Evolutionary conservation across 768 basidiomycete genomes (phyloP).

Genomic region (Sarcodon sp.): DNA sequence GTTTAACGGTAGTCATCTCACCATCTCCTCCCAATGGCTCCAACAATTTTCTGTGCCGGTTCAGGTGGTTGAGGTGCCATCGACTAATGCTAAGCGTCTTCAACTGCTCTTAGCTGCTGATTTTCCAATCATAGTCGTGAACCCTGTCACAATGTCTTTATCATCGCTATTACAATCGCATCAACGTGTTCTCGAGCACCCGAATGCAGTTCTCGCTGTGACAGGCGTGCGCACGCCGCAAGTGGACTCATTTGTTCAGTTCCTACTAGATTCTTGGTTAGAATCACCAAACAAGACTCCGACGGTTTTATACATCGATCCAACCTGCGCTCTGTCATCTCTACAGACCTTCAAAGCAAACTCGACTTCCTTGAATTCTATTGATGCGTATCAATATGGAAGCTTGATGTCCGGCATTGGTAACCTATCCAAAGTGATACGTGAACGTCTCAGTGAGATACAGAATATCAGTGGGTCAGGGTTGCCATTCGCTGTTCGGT

Average conservation of each 20-base stretch:
- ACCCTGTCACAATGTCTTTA: conserved; percentile 42
- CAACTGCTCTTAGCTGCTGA: conserved; percentile 29
- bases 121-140: conserved; percentile 49
- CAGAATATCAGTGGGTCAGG: not conserved
- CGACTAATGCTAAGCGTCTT: conserved; percentile 1
- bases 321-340: conserved; percentile 42
- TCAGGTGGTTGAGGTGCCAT: conserved; percentile 13
- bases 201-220: conserved; percentile 16
- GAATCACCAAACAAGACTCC: conserved; percentile 9
- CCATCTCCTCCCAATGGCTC: conserved; percentile 37
- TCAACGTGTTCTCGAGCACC: conserved; percentile 13
- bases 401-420: conserved; percentile 49
- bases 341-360: conserved; percentile 32
- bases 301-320: conserved; percentile 39
- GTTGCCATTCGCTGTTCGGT: not conserved
- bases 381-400: conserved; percentile 56
- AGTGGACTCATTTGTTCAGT: not conserved
- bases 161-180: conserved; percentile 16
- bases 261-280: not conserved
- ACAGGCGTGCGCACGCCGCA: not conserved
- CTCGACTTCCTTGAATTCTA: conserved; percentile 30
- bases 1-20: conserved; percentile 7
- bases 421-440: conserved; percentile 28
- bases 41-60: conserved; percentile 34
- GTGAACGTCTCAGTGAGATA: conserved; percentile 7